Evolutionary conservation across 257 asterid genomes (phyloP).

Genomic region (Solanum bukasovii): DNA sequence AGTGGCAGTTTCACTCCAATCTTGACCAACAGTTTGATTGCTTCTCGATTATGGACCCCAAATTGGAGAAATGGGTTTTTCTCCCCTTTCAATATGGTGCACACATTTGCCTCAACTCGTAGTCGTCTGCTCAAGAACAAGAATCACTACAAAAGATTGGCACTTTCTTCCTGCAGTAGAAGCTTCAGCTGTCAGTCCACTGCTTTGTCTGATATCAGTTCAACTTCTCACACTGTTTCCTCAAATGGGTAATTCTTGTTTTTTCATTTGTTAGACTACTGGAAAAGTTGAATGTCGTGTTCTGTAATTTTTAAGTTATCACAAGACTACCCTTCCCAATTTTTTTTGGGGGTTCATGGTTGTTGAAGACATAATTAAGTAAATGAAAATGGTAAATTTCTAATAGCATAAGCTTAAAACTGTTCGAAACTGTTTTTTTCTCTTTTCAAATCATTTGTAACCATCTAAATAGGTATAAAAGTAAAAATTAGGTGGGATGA

Average conservation of each 20-base stretch:
- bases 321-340: no score
- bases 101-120: slow-evolving; percentile 19
- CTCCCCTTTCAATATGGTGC: slow-evolving; percentile 18
- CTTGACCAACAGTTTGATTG: slow-evolving; percentile 13
- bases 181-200: slow-evolving; percentile 26
- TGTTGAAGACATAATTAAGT: neutral
- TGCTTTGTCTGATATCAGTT: slow-evolving; percentile 24
- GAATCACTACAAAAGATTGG: slow-evolving; percentile 18
- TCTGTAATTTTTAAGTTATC: neutral
- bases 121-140: slow-evolving; percentile 7
- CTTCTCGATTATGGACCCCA: slow-evolving; percentile 28
- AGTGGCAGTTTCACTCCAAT: slow-evolving; percentile 22
- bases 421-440: neutral
- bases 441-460: neutral
- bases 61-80: slow-evolving; percentile 21
- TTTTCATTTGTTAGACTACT: neutral
- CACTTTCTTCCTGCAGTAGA: slow-evolving; percentile 12
- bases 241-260: slow-evolving; percentile 39
- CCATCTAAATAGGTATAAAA: neutral
- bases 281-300: neutral
- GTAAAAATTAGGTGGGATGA: neutral
- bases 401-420: neutral
- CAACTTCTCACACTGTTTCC: slow-evolving; percentile 17
- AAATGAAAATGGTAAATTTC: neutral
- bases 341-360: no score